Conservation (phyloP, 352 stramenopile species). For the Sclerospora graminicola region DNA sequence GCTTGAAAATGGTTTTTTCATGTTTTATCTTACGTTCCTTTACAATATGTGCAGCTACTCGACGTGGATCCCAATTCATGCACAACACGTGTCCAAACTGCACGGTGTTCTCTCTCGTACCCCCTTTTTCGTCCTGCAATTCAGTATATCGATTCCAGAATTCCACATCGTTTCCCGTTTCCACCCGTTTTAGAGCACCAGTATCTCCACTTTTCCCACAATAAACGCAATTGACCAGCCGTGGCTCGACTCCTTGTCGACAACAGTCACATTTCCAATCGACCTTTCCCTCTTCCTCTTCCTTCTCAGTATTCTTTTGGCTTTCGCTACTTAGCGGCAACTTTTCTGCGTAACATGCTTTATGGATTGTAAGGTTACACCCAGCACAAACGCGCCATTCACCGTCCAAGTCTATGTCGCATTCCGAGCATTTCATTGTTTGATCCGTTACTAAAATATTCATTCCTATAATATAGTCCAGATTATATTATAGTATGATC, state of each 20-base stretch:
- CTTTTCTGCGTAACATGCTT: constrained; percentile 21
- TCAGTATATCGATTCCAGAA: constrained; percentile 12
- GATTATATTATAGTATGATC: too few relatives aligned
- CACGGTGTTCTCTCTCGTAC: background rate
- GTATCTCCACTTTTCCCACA: constrained; percentile 23
- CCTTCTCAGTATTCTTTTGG: background rate
- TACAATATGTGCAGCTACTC: constrained; percentile 14
- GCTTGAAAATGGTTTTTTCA: constrained; percentile 9
- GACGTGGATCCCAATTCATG: constrained; percentile 35
- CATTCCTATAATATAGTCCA: too few relatives aligned
- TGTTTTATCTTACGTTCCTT: constrained; percentile 16
- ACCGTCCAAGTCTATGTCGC: constrained; percentile 5
- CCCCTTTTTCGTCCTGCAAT: constrained; percentile 1
- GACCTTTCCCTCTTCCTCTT: background rate
- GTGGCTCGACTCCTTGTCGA: constrained; percentile 8
- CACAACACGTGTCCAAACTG: constrained; percentile 38
- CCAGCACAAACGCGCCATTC: constrained; percentile 19
- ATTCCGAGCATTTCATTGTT: constrained; percentile 11
- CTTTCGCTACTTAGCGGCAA: background rate
- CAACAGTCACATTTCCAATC: constrained; percentile 42
- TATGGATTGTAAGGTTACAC: constrained; percentile 27
- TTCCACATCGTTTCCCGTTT: constrained; percentile 6
- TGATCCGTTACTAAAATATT: too few relatives aligned
- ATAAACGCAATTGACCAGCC: constrained; percentile 23
- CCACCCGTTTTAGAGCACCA: constrained; percentile 21